Conservation (phyloP, 75 land plant species). For the Pinus albicaulis region DNA sequence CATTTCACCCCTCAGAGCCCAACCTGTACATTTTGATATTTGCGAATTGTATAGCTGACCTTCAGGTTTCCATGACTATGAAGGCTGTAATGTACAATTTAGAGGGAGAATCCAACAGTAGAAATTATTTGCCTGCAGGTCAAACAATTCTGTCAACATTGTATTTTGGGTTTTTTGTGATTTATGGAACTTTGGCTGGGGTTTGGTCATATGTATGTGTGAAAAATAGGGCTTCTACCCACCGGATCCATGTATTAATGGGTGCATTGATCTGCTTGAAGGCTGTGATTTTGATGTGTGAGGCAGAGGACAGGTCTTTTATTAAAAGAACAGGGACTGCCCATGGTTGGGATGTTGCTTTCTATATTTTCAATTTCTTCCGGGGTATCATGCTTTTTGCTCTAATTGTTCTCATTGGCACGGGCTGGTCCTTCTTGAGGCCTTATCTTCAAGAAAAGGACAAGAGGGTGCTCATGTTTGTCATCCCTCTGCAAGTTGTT, state of each 20-base stretch:
- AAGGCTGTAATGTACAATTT: conserved; percentile 1
- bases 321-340: conserved; percentile 29
- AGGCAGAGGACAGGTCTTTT: conserved; percentile 27
- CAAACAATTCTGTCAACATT: conserved; percentile 30
- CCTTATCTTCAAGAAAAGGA: conserved; percentile 27
- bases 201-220: conserved; percentile 20
- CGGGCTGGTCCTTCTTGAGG: conserved; percentile 38
- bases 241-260: conserved; percentile 34
- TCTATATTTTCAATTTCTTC: conserved; percentile 27
- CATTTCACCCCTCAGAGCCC: not conserved
- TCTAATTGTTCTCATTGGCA: conserved; percentile 37
- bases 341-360: conserved; percentile 33
- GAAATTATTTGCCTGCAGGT: conserved; percentile 26
- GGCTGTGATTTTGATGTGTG: conserved; percentile 26
- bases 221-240: conserved; percentile 14
- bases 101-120: not conserved
- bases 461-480: conserved; percentile 38
- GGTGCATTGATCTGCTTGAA: conserved; percentile 24
- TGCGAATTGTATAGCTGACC: conserved; percentile 2
- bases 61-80: conserved; percentile 7
- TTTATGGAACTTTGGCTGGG: conserved; percentile 16
- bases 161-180: conserved; percentile 27
- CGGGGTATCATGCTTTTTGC: conserved; percentile 33
- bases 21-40: conserved; percentile 1
- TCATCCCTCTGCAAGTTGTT: conserved; percentile 33